phyloP scores from a whole-genome alignment of 805 yeast species.

The Barnettozyma salicaria region DNA sequence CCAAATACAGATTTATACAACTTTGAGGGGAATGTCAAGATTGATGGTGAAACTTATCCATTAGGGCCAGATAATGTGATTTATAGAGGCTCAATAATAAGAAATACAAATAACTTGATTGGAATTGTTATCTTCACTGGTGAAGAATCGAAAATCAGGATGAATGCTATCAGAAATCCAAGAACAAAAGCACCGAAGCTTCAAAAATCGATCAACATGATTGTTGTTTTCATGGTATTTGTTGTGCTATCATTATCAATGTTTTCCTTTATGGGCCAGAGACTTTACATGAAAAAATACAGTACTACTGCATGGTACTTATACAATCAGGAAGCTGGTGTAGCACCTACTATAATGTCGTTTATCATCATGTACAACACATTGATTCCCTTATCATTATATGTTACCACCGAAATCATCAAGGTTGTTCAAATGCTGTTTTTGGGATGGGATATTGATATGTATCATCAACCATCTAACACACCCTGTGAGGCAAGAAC shows the following conservation, averaged over 20 bases:
- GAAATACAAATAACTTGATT: conserved; percentile 70
- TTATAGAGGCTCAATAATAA: conserved; percentile 82
- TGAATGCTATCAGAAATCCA: conserved; percentile 89
- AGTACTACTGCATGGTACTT: conserved; percentile 67
- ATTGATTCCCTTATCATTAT: conserved; percentile 86
- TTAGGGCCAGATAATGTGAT: conserved; percentile 77
- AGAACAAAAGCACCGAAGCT: conserved; percentile 90
- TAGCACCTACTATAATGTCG: conserved; percentile 89
- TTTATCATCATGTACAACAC: conserved; percentile 97
- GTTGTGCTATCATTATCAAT: conserved; percentile 71
- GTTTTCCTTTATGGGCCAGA: conserved; percentile 77
- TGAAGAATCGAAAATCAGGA: conserved; percentile 90
- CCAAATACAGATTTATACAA: conserved; percentile 90
- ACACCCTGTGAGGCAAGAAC: conserved; percentile 95
- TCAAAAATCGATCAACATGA: conserved; percentile 74
- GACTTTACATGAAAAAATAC: conserved; percentile 39
- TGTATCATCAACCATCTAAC: conserved; percentile 79
- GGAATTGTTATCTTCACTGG: conserved; percentile 92
- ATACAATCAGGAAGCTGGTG: conserved; percentile 65
- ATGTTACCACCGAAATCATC: conserved; percentile 94
- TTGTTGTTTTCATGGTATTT: conserved; percentile 81
- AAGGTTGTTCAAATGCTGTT: conserved; percentile 80
- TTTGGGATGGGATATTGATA: conserved; percentile 86
- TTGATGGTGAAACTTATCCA: conserved; percentile 41
- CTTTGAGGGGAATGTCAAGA: conserved; percentile 69